phyloP scores from a whole-genome alignment of 1,139 yeast species.

The Magnusiomyces magnusii region DNA sequence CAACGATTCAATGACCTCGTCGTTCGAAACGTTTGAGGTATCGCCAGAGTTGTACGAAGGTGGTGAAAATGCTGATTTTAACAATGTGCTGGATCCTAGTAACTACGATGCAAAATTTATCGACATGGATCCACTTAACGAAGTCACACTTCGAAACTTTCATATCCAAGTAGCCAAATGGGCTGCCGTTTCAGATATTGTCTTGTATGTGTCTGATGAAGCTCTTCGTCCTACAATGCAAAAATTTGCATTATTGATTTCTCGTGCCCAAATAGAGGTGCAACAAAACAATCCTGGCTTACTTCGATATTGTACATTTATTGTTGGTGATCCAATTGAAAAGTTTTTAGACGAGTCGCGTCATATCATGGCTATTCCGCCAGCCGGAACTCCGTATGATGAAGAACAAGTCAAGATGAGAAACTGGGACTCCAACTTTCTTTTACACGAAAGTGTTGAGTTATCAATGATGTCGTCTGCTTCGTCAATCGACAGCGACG shows the following conservation, averaged over 20 bases:
- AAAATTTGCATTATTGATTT: slow-evolving; percentile 21
- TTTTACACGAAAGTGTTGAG: slow-evolving; percentile 69
- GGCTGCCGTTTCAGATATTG: slow-evolving; percentile 60
- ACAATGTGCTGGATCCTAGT: slow-evolving; percentile 2
- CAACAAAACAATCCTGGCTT: slow-evolving; percentile 16
- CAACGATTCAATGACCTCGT: neutral
- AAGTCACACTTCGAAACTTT: slow-evolving; percentile 66
- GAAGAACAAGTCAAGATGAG: slow-evolving; percentile 31
- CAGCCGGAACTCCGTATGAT: slow-evolving; percentile 19
- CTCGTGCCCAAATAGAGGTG: slow-evolving; percentile 24
- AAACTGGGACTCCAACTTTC: slow-evolving; percentile 69
- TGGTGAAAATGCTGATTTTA: neutral
- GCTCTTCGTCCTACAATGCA: slow-evolving; percentile 16
- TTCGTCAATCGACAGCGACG: slow-evolving; percentile 40
- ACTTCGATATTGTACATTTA: slow-evolving; percentile 20
- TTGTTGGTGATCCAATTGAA: slow-evolving; percentile 24
- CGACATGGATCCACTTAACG: slow-evolving; percentile 48
- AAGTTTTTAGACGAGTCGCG: slow-evolving; percentile 23
- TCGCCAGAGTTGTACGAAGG: neutral
- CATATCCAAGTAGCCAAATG: slow-evolving; percentile 68
- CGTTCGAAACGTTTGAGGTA: neutral
- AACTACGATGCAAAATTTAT: slow-evolving; percentile 19
- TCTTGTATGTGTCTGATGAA: slow-evolving; percentile 49
- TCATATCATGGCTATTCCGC: slow-evolving; percentile 28
- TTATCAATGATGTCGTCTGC: slow-evolving; percentile 81